A percentile compares a stretch with the other conserved stretches of the same genome.
phyloP scores from a whole-genome alignment of 805 yeast species.

The Hanseniaspora valbyensis region DNA sequence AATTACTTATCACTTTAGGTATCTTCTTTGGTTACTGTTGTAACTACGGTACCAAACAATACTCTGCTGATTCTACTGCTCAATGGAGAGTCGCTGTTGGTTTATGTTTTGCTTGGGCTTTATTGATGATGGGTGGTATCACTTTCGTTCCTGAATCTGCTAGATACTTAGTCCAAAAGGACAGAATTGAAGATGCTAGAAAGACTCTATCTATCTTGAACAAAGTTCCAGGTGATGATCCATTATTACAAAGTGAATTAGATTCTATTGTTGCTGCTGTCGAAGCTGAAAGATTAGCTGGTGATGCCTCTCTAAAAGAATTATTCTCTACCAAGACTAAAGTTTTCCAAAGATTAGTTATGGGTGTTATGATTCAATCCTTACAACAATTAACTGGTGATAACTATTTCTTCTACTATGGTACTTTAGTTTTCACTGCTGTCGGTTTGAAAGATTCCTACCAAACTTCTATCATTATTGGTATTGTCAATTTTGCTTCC shows the following conservation, averaged over 20 bases:
- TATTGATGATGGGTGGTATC: conserved; percentile 36
- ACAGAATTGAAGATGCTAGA: conserved; percentile 43
- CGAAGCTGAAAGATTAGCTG: conserved; percentile 48
- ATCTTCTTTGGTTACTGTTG: conserved; percentile 61
- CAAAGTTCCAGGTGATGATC: conserved; percentile 37
- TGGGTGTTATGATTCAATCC: conserved; percentile 46
- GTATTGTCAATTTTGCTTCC: conserved; percentile 46
- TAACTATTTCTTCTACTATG: conserved; percentile 55
- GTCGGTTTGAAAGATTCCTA: conserved; percentile 39
- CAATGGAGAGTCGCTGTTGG: conserved; percentile 64
- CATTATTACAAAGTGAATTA: conserved; percentile 40
- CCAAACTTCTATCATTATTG: conserved; percentile 45
- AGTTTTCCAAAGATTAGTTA: conserved; percentile 34
- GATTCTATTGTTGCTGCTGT: conserved; percentile 45
- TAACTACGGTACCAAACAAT: conserved; percentile 45
- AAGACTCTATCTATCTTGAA: conserved; percentile 43
- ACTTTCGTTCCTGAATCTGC: conserved; percentile 61
- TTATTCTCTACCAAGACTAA: conserved; percentile 57
- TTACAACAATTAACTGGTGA: conserved; percentile 58
- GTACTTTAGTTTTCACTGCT: conserved; percentile 32
- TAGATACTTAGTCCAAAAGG: conserved; percentile 43
- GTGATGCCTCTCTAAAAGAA: conserved; percentile 37
- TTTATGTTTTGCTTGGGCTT: conserved; percentile 35
- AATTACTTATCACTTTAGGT: conserved; percentile 51
- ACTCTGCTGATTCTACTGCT: conserved; percentile 31